Conservation (phyloP, 176 grass and related monocot genomes). For the Musa beccarii region DNA sequence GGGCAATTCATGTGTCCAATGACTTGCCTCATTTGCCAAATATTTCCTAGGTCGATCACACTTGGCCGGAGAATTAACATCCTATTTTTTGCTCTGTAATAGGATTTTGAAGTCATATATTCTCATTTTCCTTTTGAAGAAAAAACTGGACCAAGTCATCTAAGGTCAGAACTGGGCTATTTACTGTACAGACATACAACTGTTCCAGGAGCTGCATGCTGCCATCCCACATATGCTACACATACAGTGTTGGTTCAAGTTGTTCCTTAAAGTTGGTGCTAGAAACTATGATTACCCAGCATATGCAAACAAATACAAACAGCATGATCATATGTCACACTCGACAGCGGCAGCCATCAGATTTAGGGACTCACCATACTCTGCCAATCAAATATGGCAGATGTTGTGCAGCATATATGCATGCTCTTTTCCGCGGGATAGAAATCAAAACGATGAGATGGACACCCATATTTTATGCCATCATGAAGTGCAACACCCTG, state of each 20-base stretch:
- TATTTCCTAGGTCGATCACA: too few species aligned
- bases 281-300: neutral
- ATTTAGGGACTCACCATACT: too few species aligned
- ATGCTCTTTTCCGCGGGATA: neutral
- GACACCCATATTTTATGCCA: neutral
- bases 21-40: too few species aligned
- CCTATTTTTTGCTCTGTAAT: too few species aligned
- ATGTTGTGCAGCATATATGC: neutral
- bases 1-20: too few species aligned
- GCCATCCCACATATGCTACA: neutral
- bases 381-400: neutral
- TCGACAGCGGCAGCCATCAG: too few species aligned
- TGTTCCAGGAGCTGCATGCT: neutral
- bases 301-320: neutral
- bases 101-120: too few species aligned
- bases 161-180: neutral
- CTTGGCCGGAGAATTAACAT: too few species aligned
- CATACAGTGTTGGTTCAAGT: neutral
- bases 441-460: neutral
- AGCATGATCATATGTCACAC: too few species aligned
- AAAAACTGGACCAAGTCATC: too few species aligned
- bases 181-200: neutral
- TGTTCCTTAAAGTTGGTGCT: neutral
- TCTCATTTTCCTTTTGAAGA: too few species aligned
- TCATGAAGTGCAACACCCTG: neutral